Evolutionary conservation across 176 grass and related monocot species (phyloP).

Genomic region (Bonia amplexicaulis): DNA sequence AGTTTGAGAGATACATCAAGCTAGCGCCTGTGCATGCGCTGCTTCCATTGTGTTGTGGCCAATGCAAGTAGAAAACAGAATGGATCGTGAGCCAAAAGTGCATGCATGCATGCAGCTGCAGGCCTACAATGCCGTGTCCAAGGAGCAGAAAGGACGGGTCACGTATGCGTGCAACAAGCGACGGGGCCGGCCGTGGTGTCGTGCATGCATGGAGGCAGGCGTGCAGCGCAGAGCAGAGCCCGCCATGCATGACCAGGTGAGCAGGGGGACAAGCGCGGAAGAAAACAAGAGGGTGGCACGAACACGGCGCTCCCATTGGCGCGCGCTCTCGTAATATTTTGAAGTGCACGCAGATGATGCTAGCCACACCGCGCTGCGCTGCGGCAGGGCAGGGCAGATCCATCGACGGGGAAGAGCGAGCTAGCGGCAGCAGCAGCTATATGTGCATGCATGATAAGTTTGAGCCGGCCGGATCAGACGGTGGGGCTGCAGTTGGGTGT

Average conservation of each 20-base stretch:
- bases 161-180: neutral
- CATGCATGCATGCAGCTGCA: neutral
- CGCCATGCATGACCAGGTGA: slow-evolving; percentile 9
- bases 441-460: neutral
- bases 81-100: neutral
- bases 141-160: slow-evolving; percentile 8
- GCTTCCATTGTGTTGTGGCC: neutral
- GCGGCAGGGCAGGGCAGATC: neutral
- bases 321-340: neutral
- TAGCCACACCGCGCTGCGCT: neutral
- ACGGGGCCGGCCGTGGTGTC: neutral
- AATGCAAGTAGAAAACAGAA: neutral
- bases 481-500: neutral
- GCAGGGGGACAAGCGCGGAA: slow-evolving; percentile 24
- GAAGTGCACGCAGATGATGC: neutral
- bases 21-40: no score
- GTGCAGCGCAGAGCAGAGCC: neutral
- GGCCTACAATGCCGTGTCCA: neutral
- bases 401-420: neutral
- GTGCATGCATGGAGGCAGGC: neutral
- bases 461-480: neutral
- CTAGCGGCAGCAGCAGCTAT: neutral
- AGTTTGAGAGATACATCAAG: neutral
- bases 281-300: slow-evolving; percentile 20
- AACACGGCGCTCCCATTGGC: slow-evolving; percentile 17